Conservation (phyloP, 2,329 filamentous ascomycete genomes). For the Xylariaceae sp. region DNA sequence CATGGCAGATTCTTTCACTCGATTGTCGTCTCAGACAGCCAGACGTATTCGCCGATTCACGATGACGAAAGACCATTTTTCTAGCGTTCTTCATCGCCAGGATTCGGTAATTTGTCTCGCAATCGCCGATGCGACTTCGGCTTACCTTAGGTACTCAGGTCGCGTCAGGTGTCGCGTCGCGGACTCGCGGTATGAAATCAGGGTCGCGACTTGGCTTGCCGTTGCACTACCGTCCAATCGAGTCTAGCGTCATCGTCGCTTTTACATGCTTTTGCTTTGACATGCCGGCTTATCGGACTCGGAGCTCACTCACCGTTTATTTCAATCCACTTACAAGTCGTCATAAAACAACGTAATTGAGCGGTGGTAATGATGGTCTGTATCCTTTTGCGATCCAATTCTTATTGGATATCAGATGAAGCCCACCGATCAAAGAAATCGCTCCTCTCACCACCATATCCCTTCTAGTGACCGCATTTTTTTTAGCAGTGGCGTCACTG, state of each 20-base stretch:
- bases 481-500: not conserved
- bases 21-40: not conserved
- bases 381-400: too few species aligned
- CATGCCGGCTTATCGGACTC: not conserved
- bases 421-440: too few species aligned
- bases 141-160: not conserved
- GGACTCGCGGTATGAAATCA: not conserved
- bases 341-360: too few species aligned
- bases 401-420: too few species aligned
- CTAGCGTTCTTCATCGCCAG: too few species aligned
- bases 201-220: not conserved
- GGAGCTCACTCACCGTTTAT: too few species aligned
- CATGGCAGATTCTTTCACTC: not conserved
- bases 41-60: too few species aligned
- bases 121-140: not conserved
- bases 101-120: too few species aligned
- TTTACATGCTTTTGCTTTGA: not conserved
- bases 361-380: too few species aligned
- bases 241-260: not conserved
- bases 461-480: not conserved
- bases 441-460: too few species aligned
- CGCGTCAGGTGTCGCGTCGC: not conserved
- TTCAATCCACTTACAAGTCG: too few species aligned
- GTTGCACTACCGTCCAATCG: not conserved
- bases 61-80: too few species aligned